These are phyloP conservation scores for Neurospora crassa DNA, from an alignment of 2,329 filamentous ascomycete species.

Conservation along the genomic window DNA sequence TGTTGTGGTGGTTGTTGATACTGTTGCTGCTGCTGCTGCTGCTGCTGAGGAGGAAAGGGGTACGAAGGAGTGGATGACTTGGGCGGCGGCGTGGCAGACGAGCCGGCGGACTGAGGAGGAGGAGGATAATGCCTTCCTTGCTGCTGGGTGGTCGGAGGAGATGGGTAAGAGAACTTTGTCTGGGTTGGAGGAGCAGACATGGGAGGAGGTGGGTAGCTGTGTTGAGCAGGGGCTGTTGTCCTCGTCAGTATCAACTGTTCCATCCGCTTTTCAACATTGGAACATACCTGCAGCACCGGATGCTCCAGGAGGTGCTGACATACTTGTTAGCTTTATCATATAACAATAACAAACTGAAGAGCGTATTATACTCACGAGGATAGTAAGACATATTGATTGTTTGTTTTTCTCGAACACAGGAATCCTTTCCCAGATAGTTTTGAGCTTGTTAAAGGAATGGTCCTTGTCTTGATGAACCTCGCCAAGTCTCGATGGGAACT, in stretches of 20 bases:
- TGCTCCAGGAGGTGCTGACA: constrained; percentile 16
- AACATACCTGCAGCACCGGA: constrained; percentile 14
- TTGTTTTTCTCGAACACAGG: not conserved
- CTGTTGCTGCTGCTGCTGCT: constrained; percentile 18
- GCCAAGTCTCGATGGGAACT: not conserved
- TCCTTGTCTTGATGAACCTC: not conserved
- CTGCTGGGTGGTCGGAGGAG: constrained; percentile 20
- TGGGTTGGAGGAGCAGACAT: constrained; percentile 27
- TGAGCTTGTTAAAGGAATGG: not conserved
- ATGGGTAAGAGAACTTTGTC: constrained; percentile 28
- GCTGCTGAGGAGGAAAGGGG: constrained; percentile 24
- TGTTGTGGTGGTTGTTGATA: constrained; percentile 24
- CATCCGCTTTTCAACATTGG: not conserved
- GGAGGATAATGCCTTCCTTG: constrained; percentile 27
- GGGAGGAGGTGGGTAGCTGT: constrained; percentile 27
- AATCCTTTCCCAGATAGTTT: not conserved
- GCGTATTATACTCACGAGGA: constrained; percentile 14
- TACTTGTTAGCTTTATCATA: not conserved
- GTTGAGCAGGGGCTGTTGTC: constrained; percentile 8
- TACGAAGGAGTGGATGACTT: constrained; percentile 22
- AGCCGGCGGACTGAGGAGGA: constrained; percentile 20
- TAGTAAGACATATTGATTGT: constrained; percentile 17
- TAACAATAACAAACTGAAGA: not conserved
- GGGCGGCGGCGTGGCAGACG: constrained; percentile 23
- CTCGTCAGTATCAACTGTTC: not conserved